Evolutionary conservation across 306 rosid species (phyloP), one percentile per base, ranked within the genome.

Genomic region (Dalbergia oliveri): DNA sequence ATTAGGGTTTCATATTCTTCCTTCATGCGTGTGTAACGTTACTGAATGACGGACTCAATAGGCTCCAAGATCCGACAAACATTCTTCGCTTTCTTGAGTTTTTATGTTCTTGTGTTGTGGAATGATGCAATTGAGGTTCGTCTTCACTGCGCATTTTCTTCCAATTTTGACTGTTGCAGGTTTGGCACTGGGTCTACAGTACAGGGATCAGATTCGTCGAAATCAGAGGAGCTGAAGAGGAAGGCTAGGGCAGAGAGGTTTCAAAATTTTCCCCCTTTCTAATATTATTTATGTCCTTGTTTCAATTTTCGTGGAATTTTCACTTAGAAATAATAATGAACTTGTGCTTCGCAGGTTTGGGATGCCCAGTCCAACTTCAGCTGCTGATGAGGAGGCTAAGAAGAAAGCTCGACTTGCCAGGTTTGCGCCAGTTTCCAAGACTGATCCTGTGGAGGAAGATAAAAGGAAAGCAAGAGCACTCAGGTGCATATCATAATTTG

Each of bases 171-270:
- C 44, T 39, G 9, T 68, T 70, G 76, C 84, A 94, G 97, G 80
- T 92, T 94, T 77, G 93, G 95, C 61, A 88, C 89, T 64, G 82
- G 64, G 5, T 66, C 86, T 15, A 82, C 80, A 11, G 31, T 73
- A 2, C 86, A 75, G 34, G 95, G 85, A 73, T 81, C 92, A 0
- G 92, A 89, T 23, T 58, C 77, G 50, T 79, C 89, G 4, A 90
- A 76, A 56, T 67, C 93, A 3, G 97, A 93, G 80, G 94, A 90
- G 59, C 85, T 84, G 76, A 94, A 93, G 85, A 89, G 99, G 60
- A 94, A 93, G 67, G 94, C 97, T 66, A 91, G 99, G 81, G 97
- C 93, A 10, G 97, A 91, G 83, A 93, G 99, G 97, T 94, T 79
- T 76, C 53, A 61, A n/a, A 61, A n/a, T 71, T 63, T 47, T 37